A percentile compares a stretch with the other conserved stretches of the same genome.
Evolutionary conservation across 2,329 filamentous ascomycete genomes (phyloP).

Genomic region (Pseudohalonectria lignicola): DNA sequence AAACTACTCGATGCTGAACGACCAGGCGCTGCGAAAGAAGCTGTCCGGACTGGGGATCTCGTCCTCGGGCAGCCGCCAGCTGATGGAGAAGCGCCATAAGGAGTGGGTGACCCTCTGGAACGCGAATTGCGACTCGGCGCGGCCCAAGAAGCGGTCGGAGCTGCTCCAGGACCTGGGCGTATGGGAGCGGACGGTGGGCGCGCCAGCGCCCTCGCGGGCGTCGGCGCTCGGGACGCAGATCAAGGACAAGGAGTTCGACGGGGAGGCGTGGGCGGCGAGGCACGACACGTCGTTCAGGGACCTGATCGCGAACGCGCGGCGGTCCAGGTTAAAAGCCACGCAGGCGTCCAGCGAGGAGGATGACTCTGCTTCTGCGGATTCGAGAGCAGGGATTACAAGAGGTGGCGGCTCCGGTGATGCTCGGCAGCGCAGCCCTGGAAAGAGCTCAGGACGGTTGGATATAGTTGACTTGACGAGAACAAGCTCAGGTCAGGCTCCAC

Average conservation of each 20-base stretch:
- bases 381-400: constrained; percentile 1
- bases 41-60: constrained; percentile 71
- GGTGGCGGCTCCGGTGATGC: too few relatives aligned
- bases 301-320: constrained; percentile 65
- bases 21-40: constrained; percentile 68
- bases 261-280: constrained; percentile 59
- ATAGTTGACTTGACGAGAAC: background rate
- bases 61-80: constrained; percentile 50
- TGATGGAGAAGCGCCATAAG: constrained; percentile 70
- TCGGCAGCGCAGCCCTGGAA: too few relatives aligned
- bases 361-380: background rate
- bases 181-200: constrained; percentile 80
- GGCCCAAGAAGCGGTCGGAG: constrained; percentile 58
- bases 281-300: constrained; percentile 69
- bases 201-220: constrained; percentile 17
- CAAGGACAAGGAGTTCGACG: constrained; percentile 84
- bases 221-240: constrained; percentile 37
- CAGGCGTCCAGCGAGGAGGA: constrained; percentile 6
- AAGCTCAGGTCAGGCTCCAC: background rate
- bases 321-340: constrained; percentile 33
- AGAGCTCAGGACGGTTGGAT: too few relatives aligned
- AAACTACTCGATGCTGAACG: constrained; percentile 81
- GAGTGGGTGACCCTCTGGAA: constrained; percentile 98
- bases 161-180: constrained; percentile 68
- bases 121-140: constrained; percentile 80